Evolutionary conservation across 306 rosid species (phyloP).

Genomic region (Delonix regia): DNA sequence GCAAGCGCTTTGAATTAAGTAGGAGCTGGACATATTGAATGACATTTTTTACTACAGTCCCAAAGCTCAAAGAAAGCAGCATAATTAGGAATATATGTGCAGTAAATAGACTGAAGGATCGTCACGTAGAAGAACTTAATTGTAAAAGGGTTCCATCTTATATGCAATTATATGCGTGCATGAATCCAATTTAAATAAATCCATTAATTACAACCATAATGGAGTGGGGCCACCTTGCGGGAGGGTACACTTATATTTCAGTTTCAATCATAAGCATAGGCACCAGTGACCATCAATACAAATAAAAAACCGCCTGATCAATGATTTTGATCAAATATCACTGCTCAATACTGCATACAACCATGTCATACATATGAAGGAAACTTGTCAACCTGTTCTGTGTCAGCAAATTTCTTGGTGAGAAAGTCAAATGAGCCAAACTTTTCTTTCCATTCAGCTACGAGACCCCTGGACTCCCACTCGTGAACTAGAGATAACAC

Average conservation of each 20-base stretch:
- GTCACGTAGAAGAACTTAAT: not conserved
- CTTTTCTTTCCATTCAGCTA: slow-evolving; percentile 81
- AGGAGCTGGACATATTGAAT: not conserved
- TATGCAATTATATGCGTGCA: not conserved
- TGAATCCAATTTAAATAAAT: not conserved
- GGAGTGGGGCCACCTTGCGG: not conserved
- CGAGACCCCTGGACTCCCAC: slow-evolving; percentile 79
- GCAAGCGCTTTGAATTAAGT: not conserved
- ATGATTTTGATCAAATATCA: slow-evolving; percentile 1
- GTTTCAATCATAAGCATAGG: not conserved
- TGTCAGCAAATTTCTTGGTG: slow-evolving; percentile 55
- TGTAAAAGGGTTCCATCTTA: not conserved
- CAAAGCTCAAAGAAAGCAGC: slow-evolving; percentile 13
- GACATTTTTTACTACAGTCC: not conserved
- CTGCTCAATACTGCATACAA: not conserved
- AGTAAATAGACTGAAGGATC: not conserved
- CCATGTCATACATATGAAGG: slow-evolving; percentile 13
- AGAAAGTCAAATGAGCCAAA: slow-evolving; percentile 71
- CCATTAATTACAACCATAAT: not conserved
- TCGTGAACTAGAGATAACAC: slow-evolving; percentile 58
- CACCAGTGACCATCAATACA: not conserved
- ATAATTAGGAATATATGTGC: not conserved
- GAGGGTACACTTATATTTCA: slow-evolving; percentile 7
- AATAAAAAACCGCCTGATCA: not conserved
- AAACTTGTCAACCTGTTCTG: slow-evolving; percentile 60